Conservation (phyloP, 75 land plant genomes). For the Ceratopteris richardii region DNA sequence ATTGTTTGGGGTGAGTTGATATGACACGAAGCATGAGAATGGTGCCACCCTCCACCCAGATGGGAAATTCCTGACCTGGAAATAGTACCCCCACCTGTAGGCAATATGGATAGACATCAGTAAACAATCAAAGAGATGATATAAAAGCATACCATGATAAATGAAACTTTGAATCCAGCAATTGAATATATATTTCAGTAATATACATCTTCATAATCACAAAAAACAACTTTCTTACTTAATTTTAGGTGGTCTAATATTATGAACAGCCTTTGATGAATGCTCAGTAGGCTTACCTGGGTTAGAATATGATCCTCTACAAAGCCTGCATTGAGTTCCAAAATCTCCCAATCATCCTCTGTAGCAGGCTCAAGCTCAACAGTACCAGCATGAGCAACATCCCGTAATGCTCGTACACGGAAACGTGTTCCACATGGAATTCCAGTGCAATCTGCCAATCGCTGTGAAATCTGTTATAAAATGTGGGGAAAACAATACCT, state of each 20-base stretch:
- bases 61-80: conserved; percentile 78
- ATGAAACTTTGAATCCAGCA: neutral
- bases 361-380: conserved; percentile 76
- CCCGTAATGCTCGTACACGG: conserved; percentile 35
- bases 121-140: too few relatives aligned
- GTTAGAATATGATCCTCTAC: conserved; percentile 67
- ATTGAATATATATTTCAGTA: too few relatives aligned
- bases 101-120: too few relatives aligned
- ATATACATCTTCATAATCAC: too few relatives aligned
- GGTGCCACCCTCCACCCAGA: conserved; percentile 75
- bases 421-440: conserved; percentile 44
- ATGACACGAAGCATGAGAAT: conserved; percentile 57
- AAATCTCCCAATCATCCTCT: conserved; percentile 95
- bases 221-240: too few relatives aligned
- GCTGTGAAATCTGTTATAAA: conserved; percentile 48
- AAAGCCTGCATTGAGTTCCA: conserved; percentile 75
- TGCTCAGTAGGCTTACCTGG: too few relatives aligned
- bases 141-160: neutral
- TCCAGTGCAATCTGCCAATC: conserved; percentile 71
- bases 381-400: conserved; percentile 56
- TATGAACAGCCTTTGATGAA: too few relatives aligned
- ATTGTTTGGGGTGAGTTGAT: conserved; percentile 56
- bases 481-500: neutral
- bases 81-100: conserved; percentile 79
- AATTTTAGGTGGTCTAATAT: too few relatives aligned